Evolutionary conservation across 2,329 filamentous ascomycete genomes (phyloP), one percentile per base, ranked within the genome.

Genomic region (Diaporthe vexans): DNA sequence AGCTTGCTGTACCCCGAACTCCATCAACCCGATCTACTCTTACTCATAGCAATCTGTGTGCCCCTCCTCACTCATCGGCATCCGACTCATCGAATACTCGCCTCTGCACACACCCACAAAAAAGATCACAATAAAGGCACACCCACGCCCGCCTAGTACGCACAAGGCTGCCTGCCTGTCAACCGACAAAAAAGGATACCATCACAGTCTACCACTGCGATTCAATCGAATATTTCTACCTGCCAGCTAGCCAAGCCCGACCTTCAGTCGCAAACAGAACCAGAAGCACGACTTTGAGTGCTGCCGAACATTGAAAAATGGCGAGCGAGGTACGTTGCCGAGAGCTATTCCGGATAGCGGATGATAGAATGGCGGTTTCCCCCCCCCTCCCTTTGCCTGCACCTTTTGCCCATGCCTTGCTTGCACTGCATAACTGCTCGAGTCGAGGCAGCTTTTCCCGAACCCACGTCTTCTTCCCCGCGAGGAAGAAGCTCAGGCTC

Each of bases 311-410:
- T 6, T 2, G 43, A 71, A 67, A 73, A 51, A 76, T 48, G 70
- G 73, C 40, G 68, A 70, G 37, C 56, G 73, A 76, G 73, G 75
- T 76, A 48, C 52, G 75, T 73, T 73, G n/a, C 48, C 43, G 46
- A 51, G 24, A 59, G 43, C 65, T 52, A 29, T 15, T 56, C 70
- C 21, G 21, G 35, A 35, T 33, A n/a, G 37, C 59, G 5, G 68
- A 46, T 35, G 43, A 43, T 24, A 59, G 26, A 19, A 35, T 33
- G 21, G 21, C n/a, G 13, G 61, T 24, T 43, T 8, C 58, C 69
- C 69, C 54, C 43, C 26, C 69, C 69, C 54, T 56, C 26, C 37
- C 43, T 21, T 54, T 21, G 29, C 35, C 71, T 29, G 26, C 51
- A 46, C 29, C 43, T 46, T 48, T 40, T 48, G 26, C 48, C 48